Percentiles rank a stretch among this genome's conserved stretches.
Conservation (phyloP, 805 yeast genomes). For the Peterozyma toletana region DNA sequence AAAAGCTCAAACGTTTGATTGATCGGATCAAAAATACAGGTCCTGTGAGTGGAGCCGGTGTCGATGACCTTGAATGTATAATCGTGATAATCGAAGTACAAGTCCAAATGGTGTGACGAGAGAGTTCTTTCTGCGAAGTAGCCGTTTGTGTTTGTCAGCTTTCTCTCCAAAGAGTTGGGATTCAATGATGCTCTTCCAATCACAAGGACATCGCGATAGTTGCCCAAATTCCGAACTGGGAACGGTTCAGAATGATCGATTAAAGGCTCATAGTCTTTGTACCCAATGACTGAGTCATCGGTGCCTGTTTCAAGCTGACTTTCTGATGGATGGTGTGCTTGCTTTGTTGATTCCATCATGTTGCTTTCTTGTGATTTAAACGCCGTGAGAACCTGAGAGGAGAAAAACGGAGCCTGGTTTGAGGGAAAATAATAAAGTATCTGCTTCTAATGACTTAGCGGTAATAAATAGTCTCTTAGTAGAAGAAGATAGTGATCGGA, state of each 20-base stretch:
- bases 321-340: no score
- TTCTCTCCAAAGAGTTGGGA: background rate
- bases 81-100: background rate
- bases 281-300: no score
- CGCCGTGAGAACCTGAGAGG: no score
- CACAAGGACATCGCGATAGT: background rate
- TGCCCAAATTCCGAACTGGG: background rate
- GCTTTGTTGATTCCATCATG: no score
- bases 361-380: no score
- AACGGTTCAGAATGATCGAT: background rate
- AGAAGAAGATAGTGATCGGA: no score
- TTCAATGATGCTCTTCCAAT: conserved; percentile 4
- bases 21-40: background rate
- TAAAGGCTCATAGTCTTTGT: background rate
- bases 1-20: background rate
- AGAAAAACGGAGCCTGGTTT: no score
- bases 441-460: no score
- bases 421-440: no score
- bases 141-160: background rate
- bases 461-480: no score
- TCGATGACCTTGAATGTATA: background rate
- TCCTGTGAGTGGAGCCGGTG: conserved; percentile 1
- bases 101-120: conserved; percentile 3
- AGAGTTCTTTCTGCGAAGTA: conserved; percentile 4
- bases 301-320: no score